Evolutionary conservation across 2,329 filamentous ascomycete species (phyloP).

Genomic region (Chaetomium globosum): DNA sequence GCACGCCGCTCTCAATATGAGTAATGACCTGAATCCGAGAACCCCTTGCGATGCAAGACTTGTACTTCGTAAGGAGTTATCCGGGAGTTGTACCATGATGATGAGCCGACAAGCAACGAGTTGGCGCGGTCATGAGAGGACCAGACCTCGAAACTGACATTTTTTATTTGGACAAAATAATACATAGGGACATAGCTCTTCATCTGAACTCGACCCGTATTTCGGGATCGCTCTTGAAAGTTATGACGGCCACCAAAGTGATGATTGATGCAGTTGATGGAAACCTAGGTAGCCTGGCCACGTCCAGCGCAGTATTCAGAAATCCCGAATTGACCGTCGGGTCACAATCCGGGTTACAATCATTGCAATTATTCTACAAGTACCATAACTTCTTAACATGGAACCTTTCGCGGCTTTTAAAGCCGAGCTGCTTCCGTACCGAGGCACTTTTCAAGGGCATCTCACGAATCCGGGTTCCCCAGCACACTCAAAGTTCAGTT

Average conservation of each 20-base stretch:
- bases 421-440: too few species aligned
- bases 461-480: background rate
- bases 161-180: background rate
- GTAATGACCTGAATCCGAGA: background rate
- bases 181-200: too few species aligned
- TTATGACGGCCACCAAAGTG: background rate
- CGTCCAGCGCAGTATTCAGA: background rate
- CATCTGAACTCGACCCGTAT: too few species aligned
- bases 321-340: background rate
- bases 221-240: background rate
- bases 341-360: too few species aligned
- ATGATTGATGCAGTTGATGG: background rate
- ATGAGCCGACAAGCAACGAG: background rate
- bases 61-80: background rate
- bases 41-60: background rate
- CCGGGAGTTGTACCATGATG: background rate
- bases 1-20: slow-evolving; percentile 4
- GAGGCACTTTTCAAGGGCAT: too few species aligned
- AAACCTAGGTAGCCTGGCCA: background rate
- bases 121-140: too few species aligned
- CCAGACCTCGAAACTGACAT: too few species aligned
- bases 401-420: too few species aligned
- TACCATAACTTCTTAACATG: too few species aligned
- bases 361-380: too few species aligned
- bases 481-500: background rate